Percentiles rank a stretch among this genome's conserved stretches.
Evolutionary conservation across 768 basidiomycete species (phyloP).

Genomic region (Multifurca ochricompacta): DNA sequence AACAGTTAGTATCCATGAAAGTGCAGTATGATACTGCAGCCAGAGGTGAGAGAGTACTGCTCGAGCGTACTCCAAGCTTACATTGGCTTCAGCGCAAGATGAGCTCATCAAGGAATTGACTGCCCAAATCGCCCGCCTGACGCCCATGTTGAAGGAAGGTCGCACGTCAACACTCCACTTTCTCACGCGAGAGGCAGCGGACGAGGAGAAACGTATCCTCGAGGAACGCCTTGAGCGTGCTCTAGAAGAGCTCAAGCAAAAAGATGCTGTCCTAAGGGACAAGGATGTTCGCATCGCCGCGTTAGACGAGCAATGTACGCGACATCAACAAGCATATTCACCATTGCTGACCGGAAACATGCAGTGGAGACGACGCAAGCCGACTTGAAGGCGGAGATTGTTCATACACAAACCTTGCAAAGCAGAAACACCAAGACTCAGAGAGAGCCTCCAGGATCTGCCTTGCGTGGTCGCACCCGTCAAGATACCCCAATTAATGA

Average conservation of each 20-base stretch:
- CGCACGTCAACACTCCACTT: conserved; percentile 52
- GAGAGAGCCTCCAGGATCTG: conserved; percentile 34
- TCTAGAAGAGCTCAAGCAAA: conserved; percentile 37
- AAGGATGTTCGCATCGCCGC: conserved; percentile 41
- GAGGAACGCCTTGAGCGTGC: conserved; percentile 42
- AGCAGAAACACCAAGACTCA: conserved; percentile 31
- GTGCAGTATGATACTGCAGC: conserved; percentile 44
- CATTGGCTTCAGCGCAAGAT: conserved; percentile 44
- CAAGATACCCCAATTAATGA: conserved; percentile 36
- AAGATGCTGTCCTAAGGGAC: conserved; percentile 33
- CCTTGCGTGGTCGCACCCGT: conserved; percentile 29
- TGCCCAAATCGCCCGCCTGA: conserved; percentile 43
- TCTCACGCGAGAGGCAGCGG: conserved; percentile 64
- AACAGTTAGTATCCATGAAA: conserved; percentile 39
- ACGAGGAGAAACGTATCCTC: conserved; percentile 52
- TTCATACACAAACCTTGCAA: conserved; percentile 40
- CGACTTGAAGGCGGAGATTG: conserved; percentile 59
- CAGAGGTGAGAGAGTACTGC: conserved; percentile 35
- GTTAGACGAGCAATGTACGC: conserved; percentile 43
- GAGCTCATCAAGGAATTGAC: conserved; percentile 47
- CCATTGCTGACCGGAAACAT: conserved; percentile 1
- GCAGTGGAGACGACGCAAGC: conserved; percentile 44
- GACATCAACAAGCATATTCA: not conserved
- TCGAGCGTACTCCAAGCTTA: not conserved
- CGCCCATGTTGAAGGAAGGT: conserved; percentile 44